Evolutionary conservation across 2,329 filamentous ascomycete species (phyloP), one percentile per base, ranked within the genome.

Genomic region (Fusarium pseudonygamai): DNA sequence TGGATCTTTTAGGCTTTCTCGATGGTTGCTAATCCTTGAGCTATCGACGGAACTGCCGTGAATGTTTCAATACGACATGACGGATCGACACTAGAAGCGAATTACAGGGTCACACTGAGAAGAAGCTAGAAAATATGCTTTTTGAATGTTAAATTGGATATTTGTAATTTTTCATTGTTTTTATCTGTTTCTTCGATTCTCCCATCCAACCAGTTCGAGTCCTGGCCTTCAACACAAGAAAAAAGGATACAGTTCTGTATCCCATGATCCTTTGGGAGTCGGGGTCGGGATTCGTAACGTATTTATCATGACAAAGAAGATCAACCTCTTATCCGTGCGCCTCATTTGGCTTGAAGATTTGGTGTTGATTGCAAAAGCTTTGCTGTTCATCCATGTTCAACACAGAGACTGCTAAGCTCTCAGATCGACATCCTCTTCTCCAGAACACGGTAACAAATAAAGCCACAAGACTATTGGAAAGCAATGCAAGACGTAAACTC

Each of bases 301-400:
- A 52, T 43, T 50, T 55, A 52, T 58, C 46, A 55, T 71, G 66
- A 69, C 60, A 71, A 73, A 75, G 50, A 67, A 64, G 65, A 69
- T 47, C 49, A 56, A 49, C 53, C 52, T 65, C 26, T 62, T 66
- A 66, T 58, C 73, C 53, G 64, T 71, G 69, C 73, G 62, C 71
- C 64, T 42, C 40, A 40, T 26, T 60, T 32, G 64, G 71, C 74
- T 69, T 64, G 69, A 57, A 71, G 63, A 64, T 65, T 69, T 56
- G 59, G 56, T 53, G 42, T 50, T 16, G 46, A 24, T 14, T 18
- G 26, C 24, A 26, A 58, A 40, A 55, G 43, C 6, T 30, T 42
- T 50, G 66, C 40, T 28, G 53, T 49, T 65, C 20, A 40, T 58
- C 58, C 59, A 52, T 58, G 68, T 58, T 49, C 47, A 57, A 61